Evolutionary conservation across 2,329 filamentous ascomycete genomes (phyloP), one percentile per base, ranked within the genome.

Genomic region (Fusarium humuli): DNA sequence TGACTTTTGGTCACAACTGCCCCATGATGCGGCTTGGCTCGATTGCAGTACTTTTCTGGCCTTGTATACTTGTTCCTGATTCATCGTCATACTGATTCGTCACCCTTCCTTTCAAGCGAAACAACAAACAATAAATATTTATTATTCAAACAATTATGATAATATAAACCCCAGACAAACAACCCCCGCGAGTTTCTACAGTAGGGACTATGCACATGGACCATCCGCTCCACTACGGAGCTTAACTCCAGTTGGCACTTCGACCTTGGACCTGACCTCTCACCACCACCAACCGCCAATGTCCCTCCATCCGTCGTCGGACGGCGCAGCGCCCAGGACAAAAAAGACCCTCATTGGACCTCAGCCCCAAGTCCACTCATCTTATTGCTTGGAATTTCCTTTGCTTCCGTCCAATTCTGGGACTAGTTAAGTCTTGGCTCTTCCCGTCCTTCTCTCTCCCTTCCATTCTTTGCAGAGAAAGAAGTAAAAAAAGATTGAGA

Each of bases 301-400:
- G 70, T 62, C 32, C 34, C 29, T 53, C 49, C 23, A 14, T 42
- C 49, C 44, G 11, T 10, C 49, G 46, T 29, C 27, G 27, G 41
- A 56, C 67, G 67, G 67, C 68, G 54, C 62, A 70, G 67, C 67
- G 67, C 67, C 67, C 52, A 57, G 45, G 61, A 66, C 62, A 53
- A 59, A 56, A 60, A 60, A 50, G 37, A 50, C 41, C 41, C 44
- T 42, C 27, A 61, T 57, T 47, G 57, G 61, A 54, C 53, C 61
- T 62, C 52, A 55, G 46, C 61, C 45, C 56, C 56, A 68, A 68
- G 55, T 63, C 59, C 64, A 65, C 64, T 67, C 67, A 54, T 60
- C 52, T 67, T 61, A 23, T 64, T 52, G 50, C 58, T 47, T 70
- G 67, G 67, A 70, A 57, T 69, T 70, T 61, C 56, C 49, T 59